phyloP scores from a whole-genome alignment of 805 yeast species.

The Metschnikowia corniflorae region DNA sequence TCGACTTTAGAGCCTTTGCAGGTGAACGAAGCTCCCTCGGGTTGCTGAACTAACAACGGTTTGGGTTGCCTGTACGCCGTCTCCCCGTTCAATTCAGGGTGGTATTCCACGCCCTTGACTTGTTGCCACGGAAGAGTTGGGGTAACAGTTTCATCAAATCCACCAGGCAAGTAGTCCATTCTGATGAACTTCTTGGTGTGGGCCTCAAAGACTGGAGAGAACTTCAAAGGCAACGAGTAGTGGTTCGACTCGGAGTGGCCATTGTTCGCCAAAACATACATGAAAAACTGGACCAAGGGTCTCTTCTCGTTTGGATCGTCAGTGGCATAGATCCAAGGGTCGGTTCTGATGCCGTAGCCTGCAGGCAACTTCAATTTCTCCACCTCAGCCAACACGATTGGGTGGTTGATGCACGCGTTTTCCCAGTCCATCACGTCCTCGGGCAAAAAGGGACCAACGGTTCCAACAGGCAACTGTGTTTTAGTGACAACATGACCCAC shows the following conservation, averaged over 20 bases:
- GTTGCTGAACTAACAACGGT: slow-evolving; percentile 67
- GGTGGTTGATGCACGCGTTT: slow-evolving; percentile 47
- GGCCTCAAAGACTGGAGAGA: slow-evolving; percentile 70
- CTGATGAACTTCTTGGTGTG: slow-evolving; percentile 58
- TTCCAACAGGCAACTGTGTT: slow-evolving; percentile 54
- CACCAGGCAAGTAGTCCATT: slow-evolving; percentile 72
- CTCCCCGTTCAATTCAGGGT: slow-evolving; percentile 64
- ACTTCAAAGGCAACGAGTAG: slow-evolving; percentile 69
- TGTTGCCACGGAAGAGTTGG: slow-evolving; percentile 61
- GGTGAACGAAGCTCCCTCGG: slow-evolving; percentile 74
- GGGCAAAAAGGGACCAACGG: slow-evolving; percentile 68
- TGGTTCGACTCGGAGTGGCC: slow-evolving; percentile 70
- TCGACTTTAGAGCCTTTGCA: slow-evolving; percentile 55
- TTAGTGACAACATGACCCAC: slow-evolving; percentile 59
- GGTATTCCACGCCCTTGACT: slow-evolving; percentile 65
- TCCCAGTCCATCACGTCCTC: slow-evolving; percentile 60
- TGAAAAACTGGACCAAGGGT: slow-evolving; percentile 67
- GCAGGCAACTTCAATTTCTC: slow-evolving; percentile 63
- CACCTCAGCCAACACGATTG: slow-evolving; percentile 58
- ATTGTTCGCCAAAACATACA: slow-evolving; percentile 64
- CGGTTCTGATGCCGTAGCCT: slow-evolving; percentile 53
- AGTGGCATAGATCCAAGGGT: slow-evolving; percentile 87
- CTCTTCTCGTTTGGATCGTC: slow-evolving; percentile 59
- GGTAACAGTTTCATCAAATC: slow-evolving; percentile 56
- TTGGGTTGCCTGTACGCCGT: slow-evolving; percentile 51